Base-by-base conservation (phyloP, 2,329 filamentous ascomycete species). In the Thielaviopsis euricoi region DNA sequence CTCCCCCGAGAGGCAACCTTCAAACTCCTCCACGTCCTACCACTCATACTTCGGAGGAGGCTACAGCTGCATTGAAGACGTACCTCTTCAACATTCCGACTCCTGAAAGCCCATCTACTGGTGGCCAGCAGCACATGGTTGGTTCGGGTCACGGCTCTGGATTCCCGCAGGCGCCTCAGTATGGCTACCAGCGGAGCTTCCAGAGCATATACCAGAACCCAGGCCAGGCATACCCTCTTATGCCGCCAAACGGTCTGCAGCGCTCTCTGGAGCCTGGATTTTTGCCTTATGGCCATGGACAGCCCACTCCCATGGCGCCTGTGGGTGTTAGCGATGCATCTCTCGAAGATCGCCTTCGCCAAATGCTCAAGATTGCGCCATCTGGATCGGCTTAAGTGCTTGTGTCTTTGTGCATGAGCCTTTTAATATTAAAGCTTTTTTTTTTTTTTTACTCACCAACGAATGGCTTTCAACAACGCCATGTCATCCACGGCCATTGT, bases 51-150 rank as follows among this genome's bases (percentile, higher is more conserved):
- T 61, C 62, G 22, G 67, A 66, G 29, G 69, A 72, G 58, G 65
- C 68, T 21, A 65, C 70, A 5, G 77, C 81, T 62, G 77, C 77
- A 53, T 66, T 82, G 23, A 83, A 82, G 66, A 75, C 73, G 52
- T 81, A 78, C 63, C 66, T 82, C 0, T 80, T 80, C 54, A 71
- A 73, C 46, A 22, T 60, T 25, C 56, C 55, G 7, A 56, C 53
- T 15, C 56, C 56, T 7, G 56, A 57, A 22, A 57, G 48, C 22
- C 56, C 50, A n/a, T 57, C 51, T 2, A 49, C 40, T 33, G 19
- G n/a, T 6, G 43, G 46, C 48, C 43, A 48, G 25, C 52, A 37
- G 7, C 29, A 3, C 26, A 53, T 19, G 17, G 37, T 37, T 22
- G n/a, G 43, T 19, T 21, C 43, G n/a, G n/a, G 43, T 21, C 43